Evolutionary conservation across 305 asterid genomes (phyloP), one percentile per base, ranked within the genome.

Genomic region (Fraxinus sp.): DNA sequence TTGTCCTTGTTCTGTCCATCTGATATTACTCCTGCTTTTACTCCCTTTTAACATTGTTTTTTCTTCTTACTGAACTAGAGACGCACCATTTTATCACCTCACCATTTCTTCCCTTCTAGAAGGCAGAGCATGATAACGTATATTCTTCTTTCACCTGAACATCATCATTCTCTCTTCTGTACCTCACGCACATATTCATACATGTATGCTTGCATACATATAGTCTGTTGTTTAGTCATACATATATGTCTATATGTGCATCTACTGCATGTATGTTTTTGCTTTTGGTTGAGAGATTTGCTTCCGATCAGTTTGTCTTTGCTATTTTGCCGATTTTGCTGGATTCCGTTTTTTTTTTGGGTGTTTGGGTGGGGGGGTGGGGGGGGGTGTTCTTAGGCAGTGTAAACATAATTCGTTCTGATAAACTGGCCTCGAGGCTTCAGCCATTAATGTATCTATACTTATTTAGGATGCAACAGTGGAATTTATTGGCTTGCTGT

Each of bases 11-110:
- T 64, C 77, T 70, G 55, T 70, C 24, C 64, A 59, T 39, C 22
- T 78, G 30, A 64, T 64, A 64, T 64, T 64, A 28, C 79, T 79
- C 24, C 79, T 78, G 79, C 75, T 57, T 43, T 85, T 1, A 59
- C 30, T 75, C 74, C 9, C 37, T 30, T 80, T 36, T 26, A 14
- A 35, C 77, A 20, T 46, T 68, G 41, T 52, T 80, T 18, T 57
- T 41, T 39, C 73, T 41, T 26, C 26, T 36, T 62, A 39, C 32
- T 78, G 75, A 62, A 30, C 36, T 8, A 52, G 83, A 80, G 71
- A 84, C 66, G 35, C 77, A 39, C 39, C 2, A 18, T 79, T 24
- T 24, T 7, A 30, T 74, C 82, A 28, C 39, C 11, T 55, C 46
- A 37, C 26, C 7, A 7, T 22, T 26, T 26, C 35, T 5, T 64